A percentile compares a stretch with the other conserved stretches of the same genome.
These are phyloP conservation scores for Pyrenochaeta sp. DNA, from an alignment of 2,329 filamentous ascomycete genomes.

Conservation along the genomic window DNA sequence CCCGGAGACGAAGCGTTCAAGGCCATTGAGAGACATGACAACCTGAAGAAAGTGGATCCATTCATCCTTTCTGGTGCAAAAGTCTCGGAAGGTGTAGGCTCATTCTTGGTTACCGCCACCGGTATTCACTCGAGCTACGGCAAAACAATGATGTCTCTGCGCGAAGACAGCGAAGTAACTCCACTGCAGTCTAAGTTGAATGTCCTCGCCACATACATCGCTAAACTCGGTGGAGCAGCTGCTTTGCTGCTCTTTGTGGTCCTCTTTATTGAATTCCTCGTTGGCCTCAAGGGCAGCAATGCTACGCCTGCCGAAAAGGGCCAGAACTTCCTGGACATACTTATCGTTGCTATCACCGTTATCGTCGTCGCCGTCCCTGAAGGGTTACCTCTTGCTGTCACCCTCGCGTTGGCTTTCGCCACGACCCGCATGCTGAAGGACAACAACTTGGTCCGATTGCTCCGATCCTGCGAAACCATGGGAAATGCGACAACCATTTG, in stretches of 20 bases:
- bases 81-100: slow-evolving; percentile 77
- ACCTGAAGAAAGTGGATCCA: slow-evolving; percentile 74
- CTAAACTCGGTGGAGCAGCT: slow-evolving; percentile 78
- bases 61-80: slow-evolving; percentile 90
- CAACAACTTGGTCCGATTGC: slow-evolving; percentile 73
- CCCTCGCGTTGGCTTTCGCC: slow-evolving; percentile 72
- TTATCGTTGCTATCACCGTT: slow-evolving; percentile 72
- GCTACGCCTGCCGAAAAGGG: slow-evolving; percentile 75
- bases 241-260: slow-evolving; percentile 84
- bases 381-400: slow-evolving; percentile 72
- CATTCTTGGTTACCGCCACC: slow-evolving; percentile 77
- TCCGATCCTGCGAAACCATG: slow-evolving; percentile 76
- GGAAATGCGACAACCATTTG: slow-evolving; percentile 78
- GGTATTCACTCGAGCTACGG: slow-evolving; percentile 79
- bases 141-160: slow-evolving; percentile 79
- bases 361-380: slow-evolving; percentile 75
- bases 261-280: slow-evolving; percentile 85
- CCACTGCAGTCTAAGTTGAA: slow-evolving; percentile 82
- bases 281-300: slow-evolving; percentile 65
- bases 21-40: slow-evolving; percentile 68
- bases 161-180: slow-evolving; percentile 79
- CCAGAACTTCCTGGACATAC: slow-evolving; percentile 71
- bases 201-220: slow-evolving; percentile 79
- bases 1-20: slow-evolving; percentile 71
- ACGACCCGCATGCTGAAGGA: slow-evolving; percentile 74